phyloP scores from a whole-genome alignment of 352 stramenopile species.

The Pythium myriotylum region DNA sequence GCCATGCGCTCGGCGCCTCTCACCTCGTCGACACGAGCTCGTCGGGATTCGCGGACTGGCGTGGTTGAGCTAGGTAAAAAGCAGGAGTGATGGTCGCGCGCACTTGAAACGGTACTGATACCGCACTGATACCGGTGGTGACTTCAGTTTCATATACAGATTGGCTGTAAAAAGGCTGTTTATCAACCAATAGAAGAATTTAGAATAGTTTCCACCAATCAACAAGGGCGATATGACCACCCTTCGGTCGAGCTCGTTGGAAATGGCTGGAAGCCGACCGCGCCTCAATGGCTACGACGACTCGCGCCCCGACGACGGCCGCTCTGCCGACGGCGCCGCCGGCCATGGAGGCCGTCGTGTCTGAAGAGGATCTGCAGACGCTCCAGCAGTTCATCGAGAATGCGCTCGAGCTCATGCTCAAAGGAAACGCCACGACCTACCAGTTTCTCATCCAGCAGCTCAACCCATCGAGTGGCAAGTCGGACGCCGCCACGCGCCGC shows the following conservation, averaged over 20 bases:
- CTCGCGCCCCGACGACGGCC: conserved; percentile 1
- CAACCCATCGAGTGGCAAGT: conserved; percentile 36
- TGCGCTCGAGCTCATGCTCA: conserved; percentile 76
- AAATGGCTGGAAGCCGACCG: conserved; percentile 15
- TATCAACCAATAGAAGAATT: conserved; percentile 2
- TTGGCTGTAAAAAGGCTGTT: too few species aligned
- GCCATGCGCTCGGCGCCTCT: conserved; percentile 1
- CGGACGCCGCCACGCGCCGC: conserved; percentile 46
- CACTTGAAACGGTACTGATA: conserved; percentile 11
- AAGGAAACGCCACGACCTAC: conserved; percentile 85
- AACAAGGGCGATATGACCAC: too few species aligned
- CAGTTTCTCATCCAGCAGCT: conserved; percentile 74
- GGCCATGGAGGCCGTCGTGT: conserved; percentile 14
- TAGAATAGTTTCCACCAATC: not conserved
- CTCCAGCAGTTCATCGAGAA: conserved; percentile 88
- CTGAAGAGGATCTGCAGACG: conserved; percentile 64
- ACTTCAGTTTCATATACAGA: not conserved
- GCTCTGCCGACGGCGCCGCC: not conserved
- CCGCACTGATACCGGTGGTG: not conserved
- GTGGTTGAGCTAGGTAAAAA: conserved; percentile 2
- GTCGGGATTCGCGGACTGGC: conserved; percentile 7
- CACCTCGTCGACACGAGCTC: not conserved
- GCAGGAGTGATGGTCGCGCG: conserved; percentile 15
- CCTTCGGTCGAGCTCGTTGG: not conserved
- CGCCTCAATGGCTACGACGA: conserved; percentile 12